These are phyloP conservation scores for Metschnikowia colocasiae DNA, from an alignment of 805 yeast species.

Conservation along the genomic window DNA sequence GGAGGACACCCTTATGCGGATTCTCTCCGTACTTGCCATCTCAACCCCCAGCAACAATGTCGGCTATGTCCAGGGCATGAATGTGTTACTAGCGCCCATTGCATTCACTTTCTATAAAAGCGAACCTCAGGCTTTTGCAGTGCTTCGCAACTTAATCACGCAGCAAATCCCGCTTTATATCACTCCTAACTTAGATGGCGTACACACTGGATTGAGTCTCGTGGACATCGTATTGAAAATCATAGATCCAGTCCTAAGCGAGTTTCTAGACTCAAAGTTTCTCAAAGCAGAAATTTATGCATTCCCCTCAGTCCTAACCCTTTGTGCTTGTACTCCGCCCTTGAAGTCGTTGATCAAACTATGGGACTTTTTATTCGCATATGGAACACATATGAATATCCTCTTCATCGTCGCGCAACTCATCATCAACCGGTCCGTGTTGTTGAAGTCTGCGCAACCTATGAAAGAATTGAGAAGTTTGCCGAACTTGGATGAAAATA, in stretches of 20 bases:
- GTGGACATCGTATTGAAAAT: slow-evolving; percentile 70
- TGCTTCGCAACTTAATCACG: slow-evolving; percentile 60
- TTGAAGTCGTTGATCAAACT: slow-evolving; percentile 66
- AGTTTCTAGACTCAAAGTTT: slow-evolving; percentile 56
- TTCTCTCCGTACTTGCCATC: slow-evolving; percentile 71
- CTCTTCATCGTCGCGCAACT: slow-evolving; percentile 81
- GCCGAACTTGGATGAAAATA: slow-evolving; percentile 67
- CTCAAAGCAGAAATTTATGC: slow-evolving; percentile 85
- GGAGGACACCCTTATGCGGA: slow-evolving; percentile 65
- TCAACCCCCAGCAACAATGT: slow-evolving; percentile 28
- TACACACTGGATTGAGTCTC: slow-evolving; percentile 67
- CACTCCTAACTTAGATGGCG: slow-evolving; percentile 74
- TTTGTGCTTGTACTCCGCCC: slow-evolving; percentile 88
- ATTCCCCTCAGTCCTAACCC: slow-evolving; percentile 74
- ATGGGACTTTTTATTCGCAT: slow-evolving; percentile 91
- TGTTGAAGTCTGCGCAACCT: slow-evolving; percentile 63
- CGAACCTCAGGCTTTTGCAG: slow-evolving; percentile 80
- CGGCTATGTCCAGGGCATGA: slow-evolving; percentile 89
- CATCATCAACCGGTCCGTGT: slow-evolving; percentile 58
- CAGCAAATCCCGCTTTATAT: slow-evolving; percentile 73
- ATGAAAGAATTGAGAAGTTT: slow-evolving; percentile 71
- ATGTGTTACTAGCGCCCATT: slow-evolving; percentile 80
- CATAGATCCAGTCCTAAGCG: slow-evolving; percentile 69
- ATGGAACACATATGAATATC: slow-evolving; percentile 85
- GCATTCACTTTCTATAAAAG: slow-evolving; percentile 64